Base-by-base conservation (phyloP, 768 basidiomycete species). In the Porphyrellus cyaneotinctus region DNA sequence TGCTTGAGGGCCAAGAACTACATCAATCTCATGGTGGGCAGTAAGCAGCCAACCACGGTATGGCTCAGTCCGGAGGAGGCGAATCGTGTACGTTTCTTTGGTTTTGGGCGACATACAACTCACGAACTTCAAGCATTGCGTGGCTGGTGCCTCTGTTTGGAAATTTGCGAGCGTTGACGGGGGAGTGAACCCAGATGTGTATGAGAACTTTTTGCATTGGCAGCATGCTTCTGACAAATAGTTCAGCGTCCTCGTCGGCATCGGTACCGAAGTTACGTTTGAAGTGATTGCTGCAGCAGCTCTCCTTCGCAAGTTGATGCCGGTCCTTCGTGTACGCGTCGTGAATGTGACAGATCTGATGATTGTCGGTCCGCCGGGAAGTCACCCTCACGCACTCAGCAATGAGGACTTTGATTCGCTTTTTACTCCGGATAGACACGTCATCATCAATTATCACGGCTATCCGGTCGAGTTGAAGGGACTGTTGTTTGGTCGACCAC, bases 301-400 rank as follows among this genome's bases (percentile, higher is more conserved):
- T 3, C 77, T 94, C 20, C 80, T 95, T 23, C 84, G 86, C 60
- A 81, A 82, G 62, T 70, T 79, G 22, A 75, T 75, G n/a, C 84
- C 88, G 2, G 77, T 78, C 10, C 78, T 97, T 24, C 85, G 93
- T 33, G 84, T 91, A 8, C 83, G 90, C 18, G 88, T 95, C 51
- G 83, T 95, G 52, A 95, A 95, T 58, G 85, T 95, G 53, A 89
- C 90, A 2, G 92, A 95, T 62, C 75, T 95, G 41, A 87, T 97
- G 82, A 85, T 94, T 52, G 78, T 97, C 38, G 79, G 81, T 26
- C 74, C 78, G 6, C 66, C 64, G n/a, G 88, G 86, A 48, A 70
- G 76, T 12, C 91, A 94, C 64, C 91, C 91, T 9, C 91, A 92
- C 60, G 76, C 88, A 2, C 73, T 94, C 52, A 74, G 68, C 58